Evolutionary conservation across 2,329 filamentous ascomycete genomes (phyloP).

Genomic region (Pseudocercospora fuligena): DNA sequence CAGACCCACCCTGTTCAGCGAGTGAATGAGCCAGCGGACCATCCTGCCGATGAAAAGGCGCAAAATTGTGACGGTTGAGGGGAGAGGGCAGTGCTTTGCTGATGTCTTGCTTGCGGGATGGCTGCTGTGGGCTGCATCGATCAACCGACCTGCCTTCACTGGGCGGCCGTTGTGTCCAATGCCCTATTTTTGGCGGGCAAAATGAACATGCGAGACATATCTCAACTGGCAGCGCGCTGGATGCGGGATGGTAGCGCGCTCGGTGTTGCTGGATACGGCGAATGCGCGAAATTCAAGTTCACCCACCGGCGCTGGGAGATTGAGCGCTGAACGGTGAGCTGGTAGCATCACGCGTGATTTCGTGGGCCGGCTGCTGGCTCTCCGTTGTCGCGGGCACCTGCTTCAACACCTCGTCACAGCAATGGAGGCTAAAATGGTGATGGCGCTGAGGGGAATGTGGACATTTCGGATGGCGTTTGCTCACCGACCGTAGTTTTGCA

Average conservation of each 20-base stretch:
- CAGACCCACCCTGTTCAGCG: slow-evolving; percentile 3
- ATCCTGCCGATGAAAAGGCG: slow-evolving; percentile 14
- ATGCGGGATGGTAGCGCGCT: background rate
- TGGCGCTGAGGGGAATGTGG: slow-evolving; percentile 2
- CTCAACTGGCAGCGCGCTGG: background rate
- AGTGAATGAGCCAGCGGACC: slow-evolving; percentile 11
- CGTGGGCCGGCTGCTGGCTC: background rate
- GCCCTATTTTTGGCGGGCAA: slow-evolving; percentile 13
- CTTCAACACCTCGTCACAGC: background rate
- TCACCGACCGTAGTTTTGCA: slow-evolving; percentile 4
- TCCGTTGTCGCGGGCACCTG: background rate
- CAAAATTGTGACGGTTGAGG: slow-evolving; percentile 17
- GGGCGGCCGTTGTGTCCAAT: slow-evolving; percentile 5
- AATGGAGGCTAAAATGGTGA: background rate
- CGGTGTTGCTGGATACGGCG: background rate
- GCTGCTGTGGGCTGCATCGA: background rate
- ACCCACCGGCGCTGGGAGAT: slow-evolving; percentile 5
- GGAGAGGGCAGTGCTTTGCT: slow-evolving; percentile 5
- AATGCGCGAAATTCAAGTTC: background rate
- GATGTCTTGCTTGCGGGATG: slow-evolving; percentile 11
- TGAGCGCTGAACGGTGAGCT: background rate
- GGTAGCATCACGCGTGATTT: background rate
- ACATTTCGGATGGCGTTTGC: background rate
- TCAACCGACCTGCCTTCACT: background rate
- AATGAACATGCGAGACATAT: slow-evolving; percentile 17